Conservation (phyloP, 805 yeast species). For the Sugiyamaella marilandica region DNA sequence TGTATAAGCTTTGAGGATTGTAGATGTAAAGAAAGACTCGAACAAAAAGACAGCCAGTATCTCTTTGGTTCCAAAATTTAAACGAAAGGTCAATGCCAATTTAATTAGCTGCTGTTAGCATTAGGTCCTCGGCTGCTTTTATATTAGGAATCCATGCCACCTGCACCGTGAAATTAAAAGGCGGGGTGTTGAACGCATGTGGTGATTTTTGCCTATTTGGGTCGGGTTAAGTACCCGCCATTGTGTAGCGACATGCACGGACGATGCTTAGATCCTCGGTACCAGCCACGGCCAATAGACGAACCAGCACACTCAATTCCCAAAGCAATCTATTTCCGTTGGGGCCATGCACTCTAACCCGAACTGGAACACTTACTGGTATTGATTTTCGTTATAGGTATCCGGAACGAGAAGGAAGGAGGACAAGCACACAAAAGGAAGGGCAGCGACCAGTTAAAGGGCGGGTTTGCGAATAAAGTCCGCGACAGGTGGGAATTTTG, state of each 20-base stretch:
- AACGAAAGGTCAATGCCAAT: not conserved
- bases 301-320: no score
- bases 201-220: constrained; percentile 1
- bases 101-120: not conserved
- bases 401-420: no score
- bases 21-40: not conserved
- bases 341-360: no score
- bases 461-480: no score
- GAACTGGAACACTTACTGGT: no score
- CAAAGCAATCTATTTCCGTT: no score
- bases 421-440: no score
- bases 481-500: no score
- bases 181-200: not conserved
- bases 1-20: no score
- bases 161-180: constrained; percentile 1
- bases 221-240: not conserved
- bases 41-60: constrained; percentile 1
- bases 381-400: no score
- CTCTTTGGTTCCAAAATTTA: not conserved
- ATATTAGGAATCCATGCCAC: not conserved
- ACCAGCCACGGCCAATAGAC: not conserved
- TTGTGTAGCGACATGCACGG: not conserved
- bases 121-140: not conserved
- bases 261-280: constrained; percentile 1
- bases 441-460: no score